Evolutionary conservation across 163 green algal species (phyloP).

Genomic region (Trebouxia gelatinosa): DNA sequence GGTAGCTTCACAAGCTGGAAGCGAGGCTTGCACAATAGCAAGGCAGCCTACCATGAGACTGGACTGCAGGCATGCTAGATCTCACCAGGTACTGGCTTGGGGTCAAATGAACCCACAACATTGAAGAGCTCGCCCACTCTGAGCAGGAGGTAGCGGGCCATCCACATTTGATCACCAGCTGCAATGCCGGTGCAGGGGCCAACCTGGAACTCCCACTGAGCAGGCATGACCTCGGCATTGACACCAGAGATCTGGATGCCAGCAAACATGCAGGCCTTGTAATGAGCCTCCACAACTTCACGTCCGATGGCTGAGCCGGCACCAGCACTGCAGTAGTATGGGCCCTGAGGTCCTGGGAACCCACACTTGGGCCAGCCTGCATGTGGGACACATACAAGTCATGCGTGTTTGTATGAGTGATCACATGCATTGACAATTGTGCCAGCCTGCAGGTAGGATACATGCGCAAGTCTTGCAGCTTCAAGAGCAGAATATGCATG

Average conservation of each 20-base stretch:
- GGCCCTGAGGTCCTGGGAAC: conserved; percentile 91
- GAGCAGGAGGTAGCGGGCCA: conserved; percentile 94
- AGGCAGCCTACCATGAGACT: no score
- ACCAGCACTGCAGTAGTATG: conserved; percentile 92
- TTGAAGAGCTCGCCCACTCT: conserved; percentile 87
- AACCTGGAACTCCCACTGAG: conserved; percentile 98
- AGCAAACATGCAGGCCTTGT: conserved; percentile 91
- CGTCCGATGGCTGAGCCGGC: conserved; percentile 81
- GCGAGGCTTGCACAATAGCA: no score
- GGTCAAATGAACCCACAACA: conserved; percentile 87
- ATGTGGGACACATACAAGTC: no score
- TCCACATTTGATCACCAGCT: conserved; percentile 94
- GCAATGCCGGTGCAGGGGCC: conserved; percentile 91
- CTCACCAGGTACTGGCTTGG: conserved; percentile 95
- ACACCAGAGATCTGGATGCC: conserved; percentile 88
- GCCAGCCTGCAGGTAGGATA: no score
- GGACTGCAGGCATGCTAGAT: background rate
- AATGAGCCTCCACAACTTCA: conserved; percentile 95
- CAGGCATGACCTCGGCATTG: conserved; percentile 85
- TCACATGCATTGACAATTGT: background rate
- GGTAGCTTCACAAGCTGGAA: no score
- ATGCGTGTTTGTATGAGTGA: conserved; percentile 35
- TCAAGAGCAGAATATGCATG: no score
- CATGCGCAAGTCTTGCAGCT: no score
- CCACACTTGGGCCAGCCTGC: conserved; percentile 92